Base-by-base conservation (phyloP, 768 basidiomycete genomes). In the Candolleomyces eurysporus region DNA sequence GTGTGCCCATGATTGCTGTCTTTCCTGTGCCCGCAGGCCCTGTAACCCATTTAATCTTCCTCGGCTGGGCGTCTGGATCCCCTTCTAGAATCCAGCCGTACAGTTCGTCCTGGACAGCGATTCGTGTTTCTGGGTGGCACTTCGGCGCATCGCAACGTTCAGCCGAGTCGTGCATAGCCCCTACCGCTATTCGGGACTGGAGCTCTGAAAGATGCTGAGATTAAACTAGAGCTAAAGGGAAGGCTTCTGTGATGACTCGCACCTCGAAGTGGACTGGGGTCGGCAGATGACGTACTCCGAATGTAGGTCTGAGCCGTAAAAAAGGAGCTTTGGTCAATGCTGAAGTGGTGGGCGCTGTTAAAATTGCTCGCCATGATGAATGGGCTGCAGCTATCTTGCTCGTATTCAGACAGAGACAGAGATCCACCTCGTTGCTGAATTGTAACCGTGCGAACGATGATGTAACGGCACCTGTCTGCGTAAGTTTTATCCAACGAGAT, bases 1-100 rank as follows among this genome's bases (percentile, higher is more conserved):
- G 26, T 26, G 26, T 19, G 61, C 57, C 1, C 60, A 58, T 42
- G 26, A 26, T 26, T 26, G 26, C 26, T 26, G 26, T 26, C 26
- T 61, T 64, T 1, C 63, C 63, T 4, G 60, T 42, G 9, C 63
- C 63, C 0, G 63, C 59, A 19, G 59, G 59, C 6, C 63, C 63
- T 5, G 43, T 50, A 1, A 64, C 17, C 63, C 63, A 61, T 10
- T 51, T 9, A 14, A 46, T n/a, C 30, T 30, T 32, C 4, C 11
- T 45, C 45, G 19, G 26, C 21, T 45, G 21, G 16, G n/a, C 46
- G 17, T 14, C 9, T 2, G 14, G 16, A 3, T 49, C 48, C 16
- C 22, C 42, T 17, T 59, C 49, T 16, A 26, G 9, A 30, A 59
- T 50, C 60, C 50, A 56, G 19, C 40, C 30, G 21, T 31, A 53